phyloP scores from a whole-genome alignment of 1,139 yeast genomes.

The Protomyces macrosporus region DNA sequence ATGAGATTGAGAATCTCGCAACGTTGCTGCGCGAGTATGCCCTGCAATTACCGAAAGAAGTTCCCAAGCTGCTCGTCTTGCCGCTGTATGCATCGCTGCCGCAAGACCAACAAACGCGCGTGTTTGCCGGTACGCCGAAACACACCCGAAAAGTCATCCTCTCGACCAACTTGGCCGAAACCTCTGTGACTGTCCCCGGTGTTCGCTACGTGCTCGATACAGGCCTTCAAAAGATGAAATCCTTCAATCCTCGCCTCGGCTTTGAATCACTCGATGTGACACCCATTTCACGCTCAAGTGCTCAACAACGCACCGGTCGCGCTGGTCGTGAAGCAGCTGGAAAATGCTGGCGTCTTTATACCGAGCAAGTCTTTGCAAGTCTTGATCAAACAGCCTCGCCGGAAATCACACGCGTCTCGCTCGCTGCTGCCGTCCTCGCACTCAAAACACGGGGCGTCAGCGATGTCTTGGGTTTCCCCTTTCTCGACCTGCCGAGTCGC shows the following conservation, averaged over 20 bases:
- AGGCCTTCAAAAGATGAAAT: slow-evolving; percentile 86
- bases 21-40: slow-evolving; percentile 56
- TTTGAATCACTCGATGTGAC: slow-evolving; percentile 84
- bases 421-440: slow-evolving; percentile 75
- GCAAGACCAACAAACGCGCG: slow-evolving; percentile 71
- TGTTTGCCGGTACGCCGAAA: slow-evolving; percentile 57
- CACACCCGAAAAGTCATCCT: slow-evolving; percentile 74
- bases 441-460: slow-evolving; percentile 77
- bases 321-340: slow-evolving; percentile 97
- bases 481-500: slow-evolving; percentile 88
- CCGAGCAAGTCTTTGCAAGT: slow-evolving; percentile 59
- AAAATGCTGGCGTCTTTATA: slow-evolving; percentile 77
- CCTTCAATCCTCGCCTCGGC: slow-evolving; percentile 37
- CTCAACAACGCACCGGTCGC: slow-evolving; percentile 93
- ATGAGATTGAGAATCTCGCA: slow-evolving; percentile 86
- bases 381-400: slow-evolving; percentile 82
- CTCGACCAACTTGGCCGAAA: slow-evolving; percentile 95
- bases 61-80: slow-evolving; percentile 56
- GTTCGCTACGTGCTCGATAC: slow-evolving; percentile 91
- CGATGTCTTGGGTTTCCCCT: slow-evolving; percentile 78
- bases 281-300: slow-evolving; percentile 90
- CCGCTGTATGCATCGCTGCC: slow-evolving; percentile 94
- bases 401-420: slow-evolving; percentile 81
- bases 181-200: slow-evolving; percentile 92
- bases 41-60: slow-evolving; percentile 41